Evolutionary conservation across 83 land plant species (phyloP), one percentile per base, ranked within the genome.

Genomic region (Isoetes engelmannii): DNA sequence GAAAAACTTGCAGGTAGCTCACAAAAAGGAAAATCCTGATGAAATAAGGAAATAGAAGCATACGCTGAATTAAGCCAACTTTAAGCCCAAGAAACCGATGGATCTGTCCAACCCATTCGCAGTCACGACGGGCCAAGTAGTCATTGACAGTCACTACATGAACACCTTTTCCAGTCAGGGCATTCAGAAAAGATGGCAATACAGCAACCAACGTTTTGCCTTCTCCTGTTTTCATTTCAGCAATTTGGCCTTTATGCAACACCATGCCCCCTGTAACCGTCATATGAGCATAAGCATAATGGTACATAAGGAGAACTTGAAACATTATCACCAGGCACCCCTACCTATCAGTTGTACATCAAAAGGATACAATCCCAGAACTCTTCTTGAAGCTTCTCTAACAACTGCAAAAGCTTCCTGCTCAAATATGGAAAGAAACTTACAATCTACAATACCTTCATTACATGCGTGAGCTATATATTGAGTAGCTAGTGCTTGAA

Each of bases 31-130:
- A 51, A 51, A 12, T 1, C 20, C 3, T 12, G 10, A 18, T 4
- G 28, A 7, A 12, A 18, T 59, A 18, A 18, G 19, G 3, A 59
- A 12, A 51, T 17, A 12, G 37, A 64, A 47, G 77, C 93, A 63
- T 95, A 95, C 99, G 97, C 69, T 95, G 99, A 63, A 95, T 95
- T 44, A 95, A 86, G 76, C 99, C 99, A 71, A 95, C 99, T 81
- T 81, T 79, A 69, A 95, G 79, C 55, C 99, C 99, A 72, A 95
- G 79, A 75, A 95, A 95, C 20, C 99, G 86, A 18, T 87, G 97
- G 57, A 92, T 89, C 81, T 92, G 99, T 69, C 99, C 99, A 71
- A 95, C 99, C 99, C 99, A 95, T 74, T 95, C 99, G 79, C 94
- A 88, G 79, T 95, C 99, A 44, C 99, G 84, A 6, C 99, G 77